Conservation (phyloP, 2,329 filamentous ascomycete species). For the Cordyceps fumosorosea region DNA sequence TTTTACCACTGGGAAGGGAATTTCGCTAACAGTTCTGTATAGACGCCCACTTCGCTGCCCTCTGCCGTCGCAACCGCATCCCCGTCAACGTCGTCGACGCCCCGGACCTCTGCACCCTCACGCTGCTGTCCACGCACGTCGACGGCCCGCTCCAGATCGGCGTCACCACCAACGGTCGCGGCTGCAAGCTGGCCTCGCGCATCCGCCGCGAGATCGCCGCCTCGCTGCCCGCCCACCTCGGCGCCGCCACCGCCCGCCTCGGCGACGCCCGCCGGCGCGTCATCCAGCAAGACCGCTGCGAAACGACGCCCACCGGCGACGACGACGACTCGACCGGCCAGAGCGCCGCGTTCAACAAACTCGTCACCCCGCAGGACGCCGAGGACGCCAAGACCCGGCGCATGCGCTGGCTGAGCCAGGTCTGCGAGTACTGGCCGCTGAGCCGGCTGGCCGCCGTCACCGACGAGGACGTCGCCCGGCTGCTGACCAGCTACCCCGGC, state of each 20-base stretch:
- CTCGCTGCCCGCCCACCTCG: constrained; percentile 67
- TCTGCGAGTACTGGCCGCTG: constrained; percentile 98
- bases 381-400: constrained; percentile 69
- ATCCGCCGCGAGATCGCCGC: constrained; percentile 84
- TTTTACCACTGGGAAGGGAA: neutral
- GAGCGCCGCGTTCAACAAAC: constrained; percentile 72
- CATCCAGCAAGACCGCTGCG: constrained; percentile 64
- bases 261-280: constrained; percentile 66
- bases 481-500: constrained; percentile 65
- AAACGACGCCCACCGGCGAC: constrained; percentile 31
- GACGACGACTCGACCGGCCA: constrained; percentile 64
- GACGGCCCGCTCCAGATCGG: constrained; percentile 92
- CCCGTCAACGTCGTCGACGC: constrained; percentile 90
- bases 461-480: constrained; percentile 68
- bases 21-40: neutral
- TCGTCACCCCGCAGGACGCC: constrained; percentile 55
- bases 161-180: constrained; percentile 89
- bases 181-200: constrained; percentile 86
- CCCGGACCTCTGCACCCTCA: constrained; percentile 81
- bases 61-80: constrained; percentile 75
- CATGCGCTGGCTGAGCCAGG: constrained; percentile 89
- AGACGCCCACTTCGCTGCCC: constrained; percentile 55
- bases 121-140: constrained; percentile 77
- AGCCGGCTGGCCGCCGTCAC: constrained; percentile 71
- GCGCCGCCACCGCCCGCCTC: constrained; percentile 67